Evolutionary conservation across 2,329 filamentous ascomycete genomes (phyloP), one percentile per base, ranked within the genome.

Genomic region (Pseudogymnoascus sp.): DNA sequence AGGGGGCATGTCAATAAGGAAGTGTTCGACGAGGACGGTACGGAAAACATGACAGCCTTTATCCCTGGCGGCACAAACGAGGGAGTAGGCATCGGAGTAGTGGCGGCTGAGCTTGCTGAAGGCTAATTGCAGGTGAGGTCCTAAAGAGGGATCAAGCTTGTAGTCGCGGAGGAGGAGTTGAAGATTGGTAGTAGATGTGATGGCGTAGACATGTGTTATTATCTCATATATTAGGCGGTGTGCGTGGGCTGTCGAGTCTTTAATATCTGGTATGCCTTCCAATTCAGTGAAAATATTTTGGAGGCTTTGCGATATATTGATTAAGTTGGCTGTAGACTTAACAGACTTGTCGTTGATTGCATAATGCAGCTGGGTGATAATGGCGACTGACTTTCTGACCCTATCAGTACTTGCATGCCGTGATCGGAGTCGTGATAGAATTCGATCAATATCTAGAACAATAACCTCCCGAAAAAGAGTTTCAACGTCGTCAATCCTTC

Each of bases 31-130:
- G 7, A 68, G 19, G 21, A 72, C 64, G 46, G 65, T 65, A 4
- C 66, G 50, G 64, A 73, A 74, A 9, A 72, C 60, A 3, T 61
- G 59, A 17, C 64, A 67, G 53, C 66, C 61, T 60, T 64, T 70
- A 35, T 65, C 50, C 56, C 67, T 67, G 15, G 68, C 68, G 23
- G 66, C 67, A 26, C 63, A 64, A 7, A 73, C 66, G 53, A 73
- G 70, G 31, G 70, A 65, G 40, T 63, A 67, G 59, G 67, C 65
- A 9, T 65, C 67, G 15, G 67, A 69, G 56, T 72, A 72, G 56
- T 73, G 73, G 50, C 68, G 64, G n/a, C 71, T 67, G 37, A 73
- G 67, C 65, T 74, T 73, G 38, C 69, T 67, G 38, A 74, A 66
- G 42, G 69, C 66, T 26, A 26, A 60, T 71, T 64, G 64, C 9